Conservation (phyloP, 116 monocot species). For the Posidonia oceanica region DNA sequence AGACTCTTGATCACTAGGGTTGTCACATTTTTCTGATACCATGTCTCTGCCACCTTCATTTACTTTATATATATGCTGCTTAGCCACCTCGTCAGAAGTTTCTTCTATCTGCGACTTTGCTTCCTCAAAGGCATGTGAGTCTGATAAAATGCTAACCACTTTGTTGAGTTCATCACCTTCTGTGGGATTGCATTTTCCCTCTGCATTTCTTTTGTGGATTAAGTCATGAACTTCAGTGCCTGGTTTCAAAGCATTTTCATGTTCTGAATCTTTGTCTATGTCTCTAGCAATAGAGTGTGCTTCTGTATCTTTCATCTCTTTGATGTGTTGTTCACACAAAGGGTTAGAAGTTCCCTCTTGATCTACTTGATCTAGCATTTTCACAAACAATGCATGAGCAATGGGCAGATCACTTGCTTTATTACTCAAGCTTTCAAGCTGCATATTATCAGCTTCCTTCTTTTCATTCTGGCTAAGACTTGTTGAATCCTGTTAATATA, state of each 20-base stretch:
- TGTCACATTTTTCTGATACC: not conserved
- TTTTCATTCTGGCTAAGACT: not conserved
- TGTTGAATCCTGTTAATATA: not conserved
- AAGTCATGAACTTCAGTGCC: no score
- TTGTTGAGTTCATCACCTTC: not conserved
- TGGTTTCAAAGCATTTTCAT: not conserved
- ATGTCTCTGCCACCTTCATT: not conserved
- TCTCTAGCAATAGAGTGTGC: not conserved
- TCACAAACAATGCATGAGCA: not conserved
- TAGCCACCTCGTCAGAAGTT: not conserved
- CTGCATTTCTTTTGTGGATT: no score
- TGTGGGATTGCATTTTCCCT: not conserved
- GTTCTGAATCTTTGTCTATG: not conserved
- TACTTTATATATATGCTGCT: not conserved
- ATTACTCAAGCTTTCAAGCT: not conserved
- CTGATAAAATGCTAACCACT: not conserved
- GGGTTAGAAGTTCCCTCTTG: not conserved
- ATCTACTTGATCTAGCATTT: not conserved
- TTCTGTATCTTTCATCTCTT: not conserved
- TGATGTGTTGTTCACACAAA: not conserved
- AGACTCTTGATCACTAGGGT: not conserved
- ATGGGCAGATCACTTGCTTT: not conserved
- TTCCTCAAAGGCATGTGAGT: not conserved
- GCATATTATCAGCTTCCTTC: not conserved
- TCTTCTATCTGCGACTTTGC: not conserved